phyloP scores from a whole-genome alignment of 768 basidiomycete genomes.

The Calocybe gangraenosa region DNA sequence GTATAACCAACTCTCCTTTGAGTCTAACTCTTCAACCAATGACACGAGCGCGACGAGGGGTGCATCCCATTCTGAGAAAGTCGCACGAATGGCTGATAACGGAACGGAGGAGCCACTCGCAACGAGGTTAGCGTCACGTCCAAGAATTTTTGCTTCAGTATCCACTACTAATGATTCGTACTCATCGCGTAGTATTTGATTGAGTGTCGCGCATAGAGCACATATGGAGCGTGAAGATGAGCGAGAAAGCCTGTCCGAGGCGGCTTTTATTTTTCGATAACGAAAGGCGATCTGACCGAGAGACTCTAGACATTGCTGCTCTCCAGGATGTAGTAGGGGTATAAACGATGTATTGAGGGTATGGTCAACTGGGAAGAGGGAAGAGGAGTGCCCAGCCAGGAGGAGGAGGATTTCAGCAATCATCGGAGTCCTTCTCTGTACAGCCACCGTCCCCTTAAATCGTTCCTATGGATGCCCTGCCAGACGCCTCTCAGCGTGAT shows the following conservation, averaged over 20 bases:
- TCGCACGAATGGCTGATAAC: constrained; percentile 76
- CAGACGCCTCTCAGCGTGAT: constrained; percentile 11
- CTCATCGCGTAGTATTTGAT: constrained; percentile 69
- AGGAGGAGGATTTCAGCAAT: constrained; percentile 86
- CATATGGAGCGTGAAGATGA: constrained; percentile 75
- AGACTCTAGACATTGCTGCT: constrained; percentile 77
- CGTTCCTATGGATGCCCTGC: neutral
- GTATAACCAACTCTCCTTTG: constrained; percentile 57
- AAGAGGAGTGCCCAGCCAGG: constrained; percentile 84
- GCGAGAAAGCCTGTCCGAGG: constrained; percentile 45
- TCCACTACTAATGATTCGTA: constrained; percentile 77
- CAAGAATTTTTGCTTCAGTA: constrained; percentile 77
- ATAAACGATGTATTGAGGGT: constrained; percentile 58
- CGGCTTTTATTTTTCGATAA: constrained; percentile 67
- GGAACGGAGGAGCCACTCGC: constrained; percentile 83
- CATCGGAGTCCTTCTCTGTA: constrained; percentile 39
- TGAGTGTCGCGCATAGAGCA: constrained; percentile 71
- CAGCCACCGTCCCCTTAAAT: constrained; percentile 9
- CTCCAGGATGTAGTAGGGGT: constrained; percentile 83
- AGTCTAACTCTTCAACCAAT: constrained; percentile 59
- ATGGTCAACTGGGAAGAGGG: constrained; percentile 66
- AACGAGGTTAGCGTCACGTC: constrained; percentile 71
- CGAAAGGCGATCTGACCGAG: constrained; percentile 71
- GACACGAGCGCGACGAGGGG: constrained; percentile 70
- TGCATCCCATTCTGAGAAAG: constrained; percentile 86